phyloP scores from a whole-genome alignment of 768 basidiomycete species.

The Phaeolepiota aurea region DNA sequence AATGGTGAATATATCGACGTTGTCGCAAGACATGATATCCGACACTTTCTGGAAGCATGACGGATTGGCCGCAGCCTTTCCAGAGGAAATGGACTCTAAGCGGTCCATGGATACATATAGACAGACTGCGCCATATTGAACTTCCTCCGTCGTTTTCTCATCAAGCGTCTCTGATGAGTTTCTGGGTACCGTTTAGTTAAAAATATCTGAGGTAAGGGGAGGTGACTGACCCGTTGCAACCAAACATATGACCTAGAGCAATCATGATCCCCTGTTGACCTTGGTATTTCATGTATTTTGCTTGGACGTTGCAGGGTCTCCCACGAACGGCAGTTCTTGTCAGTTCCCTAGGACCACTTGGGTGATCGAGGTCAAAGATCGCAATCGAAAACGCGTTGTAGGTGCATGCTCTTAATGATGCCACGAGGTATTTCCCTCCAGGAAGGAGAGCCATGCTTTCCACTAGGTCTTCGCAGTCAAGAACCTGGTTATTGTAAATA shows the following conservation, averaged over 20 bases:
- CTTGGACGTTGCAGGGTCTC: conserved; percentile 51
- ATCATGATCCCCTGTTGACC: conserved; percentile 45
- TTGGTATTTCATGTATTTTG: conserved; percentile 46
- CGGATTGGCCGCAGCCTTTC: neutral
- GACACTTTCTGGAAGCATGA: neutral
- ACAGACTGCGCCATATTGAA: neutral
- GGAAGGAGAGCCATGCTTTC: conserved; percentile 52
- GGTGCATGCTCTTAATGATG: conserved; percentile 41
- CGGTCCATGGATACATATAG: neutral
- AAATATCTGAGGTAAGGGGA: too few species aligned
- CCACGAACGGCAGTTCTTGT: conserved; percentile 40
- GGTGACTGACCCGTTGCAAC: too few species aligned
- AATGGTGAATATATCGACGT: neutral
- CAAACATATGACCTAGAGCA: too few species aligned
- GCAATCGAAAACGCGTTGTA: conserved; percentile 36
- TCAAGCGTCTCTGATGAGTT: neutral
- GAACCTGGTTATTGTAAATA: conserved; percentile 15
- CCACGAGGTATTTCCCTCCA: conserved; percentile 61
- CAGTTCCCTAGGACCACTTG: conserved; percentile 32
- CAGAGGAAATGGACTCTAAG: neutral
- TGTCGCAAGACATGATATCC: neutral
- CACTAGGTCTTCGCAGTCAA: conserved; percentile 27
- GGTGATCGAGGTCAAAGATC: conserved; percentile 51
- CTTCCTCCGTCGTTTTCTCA: neutral
- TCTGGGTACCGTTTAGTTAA: too few species aligned